Percentiles rank a stretch among this genome's conserved stretches.
phyloP scores from a whole-genome alignment of 73 alveolate genomes.

The Paramecium biaurelia region DNA sequence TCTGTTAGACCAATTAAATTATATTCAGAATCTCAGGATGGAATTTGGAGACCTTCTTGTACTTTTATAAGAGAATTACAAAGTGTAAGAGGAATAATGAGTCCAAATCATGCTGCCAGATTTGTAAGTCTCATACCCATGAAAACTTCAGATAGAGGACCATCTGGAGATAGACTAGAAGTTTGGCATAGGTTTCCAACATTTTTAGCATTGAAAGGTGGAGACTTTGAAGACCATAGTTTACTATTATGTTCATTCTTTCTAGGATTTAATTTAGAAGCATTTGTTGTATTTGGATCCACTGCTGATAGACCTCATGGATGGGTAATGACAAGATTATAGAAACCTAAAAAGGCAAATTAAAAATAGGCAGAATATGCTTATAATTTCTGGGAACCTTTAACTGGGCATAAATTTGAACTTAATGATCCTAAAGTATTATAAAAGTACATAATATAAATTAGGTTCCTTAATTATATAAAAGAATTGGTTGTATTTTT shows the following conservation, averaged over 20 bases:
- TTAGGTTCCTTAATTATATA: constrained; percentile 21
- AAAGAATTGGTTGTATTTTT: constrained; percentile 43
- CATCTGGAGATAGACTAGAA: constrained; percentile 77
- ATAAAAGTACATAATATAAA: not conserved
- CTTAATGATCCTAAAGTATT: constrained; percentile 13
- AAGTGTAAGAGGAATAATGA: constrained; percentile 31
- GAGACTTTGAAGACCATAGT: constrained; percentile 54
- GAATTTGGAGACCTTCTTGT: constrained; percentile 32
- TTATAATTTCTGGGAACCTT: constrained; percentile 25
- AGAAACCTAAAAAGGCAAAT: constrained; percentile 37
- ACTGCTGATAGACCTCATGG: constrained; percentile 81
- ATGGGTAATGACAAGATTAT: constrained; percentile 76
- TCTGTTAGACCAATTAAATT: constrained; percentile 25
- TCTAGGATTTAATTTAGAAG: constrained; percentile 15
- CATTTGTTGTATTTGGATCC: constrained; percentile 70
- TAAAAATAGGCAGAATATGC: constrained; percentile 22
- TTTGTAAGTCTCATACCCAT: constrained; percentile 79
- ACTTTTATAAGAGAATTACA: constrained; percentile 9
- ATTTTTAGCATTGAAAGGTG: constrained; percentile 55
- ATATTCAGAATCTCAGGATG: constrained; percentile 41
- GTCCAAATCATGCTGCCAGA: constrained; percentile 85
- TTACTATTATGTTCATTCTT: constrained; percentile 3
- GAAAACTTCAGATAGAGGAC: constrained; percentile 74
- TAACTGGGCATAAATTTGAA: constrained; percentile 47
- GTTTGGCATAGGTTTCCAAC: constrained; percentile 81